Percentiles rank a stretch among this genome's conserved stretches.
Conservation (phyloP, 2,329 filamentous ascomycete genomes). For the Plectosphaerella sp. region DNA sequence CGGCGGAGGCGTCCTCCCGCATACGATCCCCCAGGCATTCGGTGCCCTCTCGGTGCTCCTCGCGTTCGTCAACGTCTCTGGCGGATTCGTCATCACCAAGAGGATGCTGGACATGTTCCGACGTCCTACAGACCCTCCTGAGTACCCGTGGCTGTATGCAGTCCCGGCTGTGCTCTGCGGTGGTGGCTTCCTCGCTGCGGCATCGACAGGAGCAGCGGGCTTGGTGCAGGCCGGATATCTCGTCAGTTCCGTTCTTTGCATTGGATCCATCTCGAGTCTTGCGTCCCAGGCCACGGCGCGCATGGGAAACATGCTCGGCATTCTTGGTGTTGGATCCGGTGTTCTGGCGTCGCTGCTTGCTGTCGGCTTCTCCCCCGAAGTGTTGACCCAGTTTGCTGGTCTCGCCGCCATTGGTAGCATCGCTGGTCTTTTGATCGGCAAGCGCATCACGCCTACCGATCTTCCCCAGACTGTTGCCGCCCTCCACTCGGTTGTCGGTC, state of each 20-base stretch:
- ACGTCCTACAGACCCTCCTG: constrained; percentile 77
- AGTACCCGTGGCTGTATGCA: constrained; percentile 84
- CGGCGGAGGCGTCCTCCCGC: constrained; percentile 73
- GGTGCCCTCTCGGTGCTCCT: constrained; percentile 77
- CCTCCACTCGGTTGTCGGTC: constrained; percentile 82
- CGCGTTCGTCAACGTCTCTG: constrained; percentile 83
- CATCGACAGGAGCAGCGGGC: constrained; percentile 75
- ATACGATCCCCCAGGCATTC: constrained; percentile 73
- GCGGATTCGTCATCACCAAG: constrained; percentile 88
- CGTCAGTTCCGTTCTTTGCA: constrained; percentile 79
- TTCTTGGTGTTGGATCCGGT: constrained; percentile 78
- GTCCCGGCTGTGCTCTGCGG: constrained; percentile 74
- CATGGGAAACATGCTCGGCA: constrained; percentile 80
- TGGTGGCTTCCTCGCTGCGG: constrained; percentile 75
- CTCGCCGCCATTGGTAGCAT: constrained; percentile 70
- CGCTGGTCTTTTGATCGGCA: constrained; percentile 66
- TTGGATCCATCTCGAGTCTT: constrained; percentile 76
- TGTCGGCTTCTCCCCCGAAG: constrained; percentile 74
- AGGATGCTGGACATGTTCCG: constrained; percentile 93
- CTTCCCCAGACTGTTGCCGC: constrained; percentile 87
- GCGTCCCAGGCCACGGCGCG: constrained; percentile 80
- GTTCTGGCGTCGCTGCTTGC: constrained; percentile 79
- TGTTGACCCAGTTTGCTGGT: constrained; percentile 73
- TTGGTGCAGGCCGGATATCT: constrained; percentile 86
- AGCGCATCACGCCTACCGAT: constrained; percentile 82